A percentile compares a stretch with the other conserved stretches of the same genome.
Evolutionary conservation across 2,329 filamentous ascomycete genomes (phyloP).

Genomic region (Diaporthe ampelina): DNA sequence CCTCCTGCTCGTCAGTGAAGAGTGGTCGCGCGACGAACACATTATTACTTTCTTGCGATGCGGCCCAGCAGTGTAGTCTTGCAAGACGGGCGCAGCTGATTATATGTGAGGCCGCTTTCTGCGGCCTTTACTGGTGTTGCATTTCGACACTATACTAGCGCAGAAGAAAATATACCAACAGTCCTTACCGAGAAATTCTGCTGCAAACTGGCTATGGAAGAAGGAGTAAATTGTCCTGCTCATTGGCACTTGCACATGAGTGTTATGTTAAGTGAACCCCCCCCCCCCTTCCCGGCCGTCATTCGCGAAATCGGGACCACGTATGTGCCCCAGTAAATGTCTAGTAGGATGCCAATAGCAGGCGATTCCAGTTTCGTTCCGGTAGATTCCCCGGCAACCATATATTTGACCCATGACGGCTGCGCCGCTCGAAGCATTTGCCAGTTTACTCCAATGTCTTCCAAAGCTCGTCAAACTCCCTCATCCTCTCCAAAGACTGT

Average conservation of each 20-base stretch:
- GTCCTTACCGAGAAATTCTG: conserved; percentile 35
- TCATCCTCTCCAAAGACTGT: conserved; percentile 22
- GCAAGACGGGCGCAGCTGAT: neutral
- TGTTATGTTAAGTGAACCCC: neutral
- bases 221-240: neutral
- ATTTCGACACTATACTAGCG: neutral
- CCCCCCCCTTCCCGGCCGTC: too few relatives aligned
- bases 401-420: too few relatives aligned
- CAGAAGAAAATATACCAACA: conserved; percentile 41
- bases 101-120: conserved; percentile 4
- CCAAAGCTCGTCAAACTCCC: neutral
- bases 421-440: neutral
- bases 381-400: neutral
- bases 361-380: neutral
- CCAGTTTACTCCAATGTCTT: neutral
- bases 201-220: neutral
- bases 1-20: neutral
- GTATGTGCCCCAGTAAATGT: neutral
- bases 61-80: neutral
- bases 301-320: neutral
- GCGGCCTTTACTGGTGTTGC: neutral
- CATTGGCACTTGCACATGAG: neutral
- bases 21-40: neutral
- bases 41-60: conserved; percentile 14
- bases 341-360: neutral